A percentile compares a stretch with the other conserved stretches of the same genome.
Evolutionary conservation across 1,284 basidiomycete genomes (phyloP).

Genomic region (Heterobasidion irregulare): DNA sequence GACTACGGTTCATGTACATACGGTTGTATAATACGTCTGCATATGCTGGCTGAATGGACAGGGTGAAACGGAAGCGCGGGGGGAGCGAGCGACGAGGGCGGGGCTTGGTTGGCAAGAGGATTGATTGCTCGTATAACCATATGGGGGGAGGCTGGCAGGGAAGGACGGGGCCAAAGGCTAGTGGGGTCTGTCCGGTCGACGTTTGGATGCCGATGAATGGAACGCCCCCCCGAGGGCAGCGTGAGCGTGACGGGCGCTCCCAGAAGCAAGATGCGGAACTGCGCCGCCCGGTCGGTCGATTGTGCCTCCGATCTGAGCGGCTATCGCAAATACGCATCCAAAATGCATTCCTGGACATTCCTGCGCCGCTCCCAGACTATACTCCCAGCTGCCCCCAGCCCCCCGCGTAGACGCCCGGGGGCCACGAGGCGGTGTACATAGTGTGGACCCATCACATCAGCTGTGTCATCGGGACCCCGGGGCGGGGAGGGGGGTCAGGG

Average conservation of each 20-base stretch:
- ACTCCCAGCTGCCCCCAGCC: too few species aligned
- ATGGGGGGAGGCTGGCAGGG: constrained; percentile 7
- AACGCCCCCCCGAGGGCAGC: background rate
- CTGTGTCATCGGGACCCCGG: background rate
- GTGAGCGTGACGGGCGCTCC: too few species aligned
- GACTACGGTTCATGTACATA: background rate
- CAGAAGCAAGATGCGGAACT: background rate
- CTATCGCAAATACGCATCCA: constrained; percentile 13
- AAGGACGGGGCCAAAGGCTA: background rate
- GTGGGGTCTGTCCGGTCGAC: constrained; percentile 5
- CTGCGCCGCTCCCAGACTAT: too few species aligned
- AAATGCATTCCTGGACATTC: too few species aligned
- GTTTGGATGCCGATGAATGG: background rate
- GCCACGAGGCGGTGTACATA: constrained; percentile 5
- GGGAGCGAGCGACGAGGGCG: constrained; percentile 15
- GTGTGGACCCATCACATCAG: background rate
- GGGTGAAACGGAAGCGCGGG: too few species aligned
- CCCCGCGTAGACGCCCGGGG: background rate
- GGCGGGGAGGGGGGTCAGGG: background rate
- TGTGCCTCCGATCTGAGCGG: constrained; percentile 26
- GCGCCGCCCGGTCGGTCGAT: background rate
- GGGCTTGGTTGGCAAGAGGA: constrained; percentile 3
- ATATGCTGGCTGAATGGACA: background rate
- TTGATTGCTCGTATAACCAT: constrained; percentile 7
- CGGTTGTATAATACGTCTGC: background rate